Conservation (phyloP, 192 early-diverging fungal species). For the Coemansia sp. region DNA sequence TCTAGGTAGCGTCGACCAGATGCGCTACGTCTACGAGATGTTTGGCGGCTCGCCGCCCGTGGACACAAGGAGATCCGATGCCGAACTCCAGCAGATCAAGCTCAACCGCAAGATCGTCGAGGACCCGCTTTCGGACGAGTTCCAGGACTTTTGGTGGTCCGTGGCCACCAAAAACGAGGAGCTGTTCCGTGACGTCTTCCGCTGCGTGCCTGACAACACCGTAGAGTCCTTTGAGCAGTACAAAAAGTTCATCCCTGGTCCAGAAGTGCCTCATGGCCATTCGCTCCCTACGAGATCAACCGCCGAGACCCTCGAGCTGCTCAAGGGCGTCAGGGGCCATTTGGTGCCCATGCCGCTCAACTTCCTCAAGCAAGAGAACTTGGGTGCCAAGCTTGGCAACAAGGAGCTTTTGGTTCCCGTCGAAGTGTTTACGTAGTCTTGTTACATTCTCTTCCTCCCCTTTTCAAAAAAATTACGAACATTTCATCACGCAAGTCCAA, state of each 20-base stretch:
- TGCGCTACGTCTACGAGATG: constrained; percentile 45
- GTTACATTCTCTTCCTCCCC: too few species aligned
- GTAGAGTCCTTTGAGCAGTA: constrained; percentile 65
- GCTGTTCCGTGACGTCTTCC: constrained; percentile 79
- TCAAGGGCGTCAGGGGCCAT: constrained; percentile 49
- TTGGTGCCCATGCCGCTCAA: constrained; percentile 55
- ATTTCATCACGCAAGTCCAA: too few species aligned
- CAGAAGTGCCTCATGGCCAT: constrained; percentile 48
- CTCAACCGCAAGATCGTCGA: constrained; percentile 38
- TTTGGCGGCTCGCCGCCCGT: constrained; percentile 48
- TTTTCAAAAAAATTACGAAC: too few species aligned
- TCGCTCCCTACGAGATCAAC: constrained; percentile 25
- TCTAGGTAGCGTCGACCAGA: constrained; percentile 56
- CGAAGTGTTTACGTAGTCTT: constrained; percentile 50
- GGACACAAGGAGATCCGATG: constrained; percentile 22
- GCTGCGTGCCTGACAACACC: constrained; percentile 84
- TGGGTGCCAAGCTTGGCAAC: constrained; percentile 54
- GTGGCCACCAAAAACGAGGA: constrained; percentile 70
- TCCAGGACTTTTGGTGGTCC: constrained; percentile 64
- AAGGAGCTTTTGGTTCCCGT: constrained; percentile 54
- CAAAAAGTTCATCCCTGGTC: constrained; percentile 51
- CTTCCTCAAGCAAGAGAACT: constrained; percentile 53
- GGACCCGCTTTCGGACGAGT: constrained; percentile 72
- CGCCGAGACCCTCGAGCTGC: constrained; percentile 30
- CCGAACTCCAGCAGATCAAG: constrained; percentile 7